Percentiles rank a stretch among this genome's conserved stretches.
These are phyloP conservation scores for Exophiala sp. DNA, from an alignment of 2,329 filamentous ascomycete species.

Conservation along the genomic window DNA sequence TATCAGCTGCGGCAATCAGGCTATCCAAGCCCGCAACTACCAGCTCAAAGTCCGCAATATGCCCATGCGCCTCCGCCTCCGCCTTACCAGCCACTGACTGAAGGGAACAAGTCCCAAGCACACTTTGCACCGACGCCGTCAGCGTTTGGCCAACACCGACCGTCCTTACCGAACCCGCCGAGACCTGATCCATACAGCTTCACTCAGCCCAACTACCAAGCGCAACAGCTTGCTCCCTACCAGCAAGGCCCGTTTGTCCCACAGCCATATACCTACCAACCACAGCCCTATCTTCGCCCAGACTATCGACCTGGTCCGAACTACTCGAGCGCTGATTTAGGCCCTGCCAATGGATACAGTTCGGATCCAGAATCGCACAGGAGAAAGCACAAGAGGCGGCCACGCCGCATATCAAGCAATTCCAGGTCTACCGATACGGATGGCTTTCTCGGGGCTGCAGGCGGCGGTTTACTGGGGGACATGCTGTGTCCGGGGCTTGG, in stretches of 20 bases:
- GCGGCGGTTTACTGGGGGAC: conserved; percentile 28
- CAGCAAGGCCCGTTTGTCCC: conserved; percentile 15
- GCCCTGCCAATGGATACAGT: conserved; percentile 17
- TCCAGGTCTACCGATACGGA: conserved; percentile 27
- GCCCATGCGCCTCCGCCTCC: conserved; percentile 19
- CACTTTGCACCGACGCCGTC: conserved; percentile 21
- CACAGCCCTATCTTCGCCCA: conserved; percentile 10
- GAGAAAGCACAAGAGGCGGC: conserved; percentile 21
- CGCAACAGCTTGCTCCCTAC: conserved; percentile 7
- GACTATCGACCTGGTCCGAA: conserved; percentile 4
- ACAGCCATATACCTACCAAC: conserved; percentile 13
- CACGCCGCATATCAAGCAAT: conserved; percentile 16
- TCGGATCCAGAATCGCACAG: conserved; percentile 28
- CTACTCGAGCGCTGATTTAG: not conserved
- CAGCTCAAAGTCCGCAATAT: not conserved
- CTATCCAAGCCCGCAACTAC: conserved; percentile 11
- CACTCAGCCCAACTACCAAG: conserved; percentile 17
- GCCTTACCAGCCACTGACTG: conserved; percentile 23
- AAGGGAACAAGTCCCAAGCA: conserved; percentile 16
- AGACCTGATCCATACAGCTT: conserved; percentile 11
- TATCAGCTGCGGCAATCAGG: conserved; percentile 8
- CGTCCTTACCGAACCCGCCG: conserved; percentile 18
- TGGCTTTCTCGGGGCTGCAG: conserved; percentile 27
- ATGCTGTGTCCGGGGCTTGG: conserved; percentile 29
- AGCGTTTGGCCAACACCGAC: conserved; percentile 13